A percentile compares a stretch with the other conserved stretches of the same genome.
Evolutionary conservation across 495 filamentous ascomycete species (phyloP).

Genomic region (Staphylotrichum tortipilum): DNA sequence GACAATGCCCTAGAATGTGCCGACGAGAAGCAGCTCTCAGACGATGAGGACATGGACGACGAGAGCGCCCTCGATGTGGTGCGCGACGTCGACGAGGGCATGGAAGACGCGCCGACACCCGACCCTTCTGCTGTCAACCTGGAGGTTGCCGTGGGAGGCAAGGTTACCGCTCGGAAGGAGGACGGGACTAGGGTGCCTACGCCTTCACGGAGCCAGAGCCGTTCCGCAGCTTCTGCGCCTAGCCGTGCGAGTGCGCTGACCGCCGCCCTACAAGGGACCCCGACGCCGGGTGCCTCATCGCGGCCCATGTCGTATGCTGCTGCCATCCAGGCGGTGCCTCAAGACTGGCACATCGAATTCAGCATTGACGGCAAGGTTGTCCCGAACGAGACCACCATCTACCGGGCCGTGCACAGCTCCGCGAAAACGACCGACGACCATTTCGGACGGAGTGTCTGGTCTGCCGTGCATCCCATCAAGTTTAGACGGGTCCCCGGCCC

Average conservation of each 20-base stretch:
- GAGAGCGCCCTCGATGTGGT: conserved; percentile 73
- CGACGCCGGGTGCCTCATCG: conserved; percentile 41
- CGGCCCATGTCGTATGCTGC: conserved; percentile 70
- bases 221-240: conserved; percentile 26
- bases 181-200: conserved; percentile 87
- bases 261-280: conserved; percentile 40
- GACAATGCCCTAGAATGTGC: conserved; percentile 78
- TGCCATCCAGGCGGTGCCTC: conserved; percentile 66
- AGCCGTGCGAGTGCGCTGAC: conserved; percentile 41
- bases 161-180: conserved; percentile 92
- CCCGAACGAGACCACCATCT: conserved; percentile 89
- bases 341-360: conserved; percentile 98
- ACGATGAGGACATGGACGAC: conserved; percentile 66
- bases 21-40: conserved; percentile 76
- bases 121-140: conserved; percentile 89
- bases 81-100: conserved; percentile 81
- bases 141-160: conserved; percentile 82
- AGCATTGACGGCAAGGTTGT: conserved; percentile 77
- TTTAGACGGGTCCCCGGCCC: conserved; percentile 82
- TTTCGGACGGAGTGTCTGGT: conserved; percentile 72
- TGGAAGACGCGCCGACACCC: conserved; percentile 59
- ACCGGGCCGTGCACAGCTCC: conserved; percentile 81
- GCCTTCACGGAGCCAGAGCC: conserved; percentile 52
- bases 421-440: conserved; percentile 57
- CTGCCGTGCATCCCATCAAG: conserved; percentile 79